phyloP scores from a whole-genome alignment of 805 yeast genomes.

The Phaffomyces thermotolerans region DNA sequence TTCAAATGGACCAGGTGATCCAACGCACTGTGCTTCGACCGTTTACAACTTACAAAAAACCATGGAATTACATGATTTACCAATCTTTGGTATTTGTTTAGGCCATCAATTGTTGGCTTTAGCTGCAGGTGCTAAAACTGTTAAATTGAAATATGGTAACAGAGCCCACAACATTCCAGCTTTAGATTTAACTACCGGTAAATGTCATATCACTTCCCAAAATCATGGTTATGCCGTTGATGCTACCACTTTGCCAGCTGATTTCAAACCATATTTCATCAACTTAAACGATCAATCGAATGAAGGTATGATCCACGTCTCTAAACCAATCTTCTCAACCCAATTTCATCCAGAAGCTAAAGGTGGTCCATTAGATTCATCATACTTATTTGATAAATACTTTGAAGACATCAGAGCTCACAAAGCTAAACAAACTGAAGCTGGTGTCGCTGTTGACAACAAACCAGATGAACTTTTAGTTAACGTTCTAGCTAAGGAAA shows the following conservation, averaged over 20 bases:
- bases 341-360: constrained; percentile 99
- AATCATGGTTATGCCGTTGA: constrained; percentile 99
- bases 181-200: constrained; percentile 79
- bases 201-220: constrained; percentile 97
- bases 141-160: constrained; percentile 94
- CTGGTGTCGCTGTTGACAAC: constrained; percentile 33
- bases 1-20: constrained; percentile 97
- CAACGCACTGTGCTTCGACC: constrained; percentile 80
- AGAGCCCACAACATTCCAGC: constrained; percentile 99
- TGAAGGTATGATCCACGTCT: constrained; percentile 91
- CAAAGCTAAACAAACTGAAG: constrained; percentile 36
- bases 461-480: constrained; percentile 44
- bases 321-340: constrained; percentile 88
- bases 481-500: constrained; percentile 57
- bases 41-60: constrained; percentile 66
- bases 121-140: constrained; percentile 90
- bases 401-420: constrained; percentile 60
- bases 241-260: constrained; percentile 60
- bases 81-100: constrained; percentile 95
- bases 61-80: constrained; percentile 56
- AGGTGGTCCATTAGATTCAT: constrained; percentile 96
- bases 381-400: constrained; percentile 86
- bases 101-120: constrained; percentile 96
- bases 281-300: constrained; percentile 93
- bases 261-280: constrained; percentile 82